These are phyloP conservation scores for Globomyces sp. DNA, from an alignment of 371 early-diverging fungal species.

Conservation along the genomic window DNA sequence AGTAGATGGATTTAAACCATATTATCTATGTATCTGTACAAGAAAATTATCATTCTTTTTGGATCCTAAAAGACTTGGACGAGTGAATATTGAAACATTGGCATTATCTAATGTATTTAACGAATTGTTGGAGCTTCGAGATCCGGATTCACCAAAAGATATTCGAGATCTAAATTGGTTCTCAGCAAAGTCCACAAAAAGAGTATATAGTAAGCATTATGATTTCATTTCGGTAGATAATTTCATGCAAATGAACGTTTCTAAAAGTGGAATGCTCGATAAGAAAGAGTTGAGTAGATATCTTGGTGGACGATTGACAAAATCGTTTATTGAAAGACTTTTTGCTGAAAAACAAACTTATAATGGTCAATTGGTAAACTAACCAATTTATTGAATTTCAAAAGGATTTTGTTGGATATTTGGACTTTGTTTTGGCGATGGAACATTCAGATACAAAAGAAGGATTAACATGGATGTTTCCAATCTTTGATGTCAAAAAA, in stretches of 20 bases:
- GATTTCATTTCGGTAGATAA: slow-evolving; percentile 22
- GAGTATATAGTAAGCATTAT: slow-evolving; percentile 35
- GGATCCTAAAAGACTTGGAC: slow-evolving; percentile 43
- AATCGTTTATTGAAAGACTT: slow-evolving; percentile 46
- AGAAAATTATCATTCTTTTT: slow-evolving; percentile 52
- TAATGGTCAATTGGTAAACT: slow-evolving; percentile 38
- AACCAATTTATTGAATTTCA: background rate
- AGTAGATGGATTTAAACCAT: slow-evolving; percentile 33
- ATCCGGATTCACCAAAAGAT: slow-evolving; percentile 40
- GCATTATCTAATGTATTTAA: slow-evolving; percentile 48
- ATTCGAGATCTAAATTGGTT: slow-evolving; percentile 49
- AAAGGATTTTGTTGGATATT: slow-evolving; percentile 45
- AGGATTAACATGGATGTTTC: slow-evolving; percentile 43
- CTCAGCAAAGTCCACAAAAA: slow-evolving; percentile 32
- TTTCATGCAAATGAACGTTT: slow-evolving; percentile 45
- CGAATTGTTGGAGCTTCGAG: slow-evolving; percentile 53
- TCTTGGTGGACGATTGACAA: slow-evolving; percentile 38
- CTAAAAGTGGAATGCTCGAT: slow-evolving; percentile 49
- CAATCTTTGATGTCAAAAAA: slow-evolving; percentile 42
- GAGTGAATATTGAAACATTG: slow-evolving; percentile 43
- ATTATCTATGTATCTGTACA: slow-evolving; percentile 46
- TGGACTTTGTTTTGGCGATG: slow-evolving; percentile 52
- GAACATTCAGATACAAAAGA: slow-evolving; percentile 48
- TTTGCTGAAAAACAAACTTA: slow-evolving; percentile 48
- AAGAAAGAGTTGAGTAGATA: slow-evolving; percentile 42